Evolutionary conservation across 257 asterid species (phyloP), one percentile per base, ranked within the genome.

Genomic region (Hygrophila difformis): DNA sequence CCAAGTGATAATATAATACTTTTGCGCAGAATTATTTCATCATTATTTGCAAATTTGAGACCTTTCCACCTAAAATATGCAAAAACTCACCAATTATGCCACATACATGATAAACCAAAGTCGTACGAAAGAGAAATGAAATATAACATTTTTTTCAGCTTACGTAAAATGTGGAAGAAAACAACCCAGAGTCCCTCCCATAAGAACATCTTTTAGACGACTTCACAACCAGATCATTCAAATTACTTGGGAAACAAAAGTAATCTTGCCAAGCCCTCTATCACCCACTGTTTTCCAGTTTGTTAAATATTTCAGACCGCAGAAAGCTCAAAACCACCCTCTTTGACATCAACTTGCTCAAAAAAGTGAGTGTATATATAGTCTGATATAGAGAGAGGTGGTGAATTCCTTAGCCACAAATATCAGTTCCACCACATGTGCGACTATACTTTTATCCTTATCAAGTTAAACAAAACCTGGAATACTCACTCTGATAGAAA

Each of bases 401-500:
- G 37, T 12, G 49, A 33, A 35, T 49, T 44, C 59, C 39, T 58
- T 35, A 55, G 46, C 17, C 23, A 49, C 44, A 68, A 34, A 44
- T 40, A 53, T 21, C 46, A 5, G 8, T 26, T 26, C 8, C 31
- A 26, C n/a, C n/a, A n/a, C n/a, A n/a, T n/a, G n/a, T n/a, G n/a
- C n/a, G n/a, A n/a, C n/a, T n/a, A n/a, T n/a, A n/a, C 29, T 2
- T 24, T 24, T 26, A n/a, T n/a, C n/a, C n/a, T 28, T 42, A 24
- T 13, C 26, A 51, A n/a, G 33, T 49, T 55, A 59, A 18, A 22
- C 19, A 51, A 26, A 26, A 8, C 21, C 21, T 5, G 16, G 14
- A 57, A 29, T 59, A 73, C 95, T 66, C 69, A 88, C 95, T 81
- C 94, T 3, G 87, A 70, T 28, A 88, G 63, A 66, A 87, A 88